Evolutionary conservation across 805 yeast species (phyloP), one percentile per base, ranked within the genome.

Genomic region (Pichia cephalocereana): DNA sequence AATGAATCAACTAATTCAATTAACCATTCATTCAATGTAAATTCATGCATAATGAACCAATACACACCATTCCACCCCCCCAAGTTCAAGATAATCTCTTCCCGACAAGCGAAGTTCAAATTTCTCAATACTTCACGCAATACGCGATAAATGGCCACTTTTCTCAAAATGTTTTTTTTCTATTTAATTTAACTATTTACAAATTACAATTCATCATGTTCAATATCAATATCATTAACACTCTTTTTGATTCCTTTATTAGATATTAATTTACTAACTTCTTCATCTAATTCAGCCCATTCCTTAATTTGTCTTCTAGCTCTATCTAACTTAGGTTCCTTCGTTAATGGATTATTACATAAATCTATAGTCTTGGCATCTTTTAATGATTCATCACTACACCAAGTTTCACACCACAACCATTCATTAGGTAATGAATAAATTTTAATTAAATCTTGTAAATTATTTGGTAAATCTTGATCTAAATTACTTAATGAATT

Each of bases 341-440:
- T 82, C 0, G 93, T 83, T 48, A 83, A 61, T 2, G 96, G 96
- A 57, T 88, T 86, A 62, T 84, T 84, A 66, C 96, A 87, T 52
- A 87, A 67, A 58, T 87, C 96, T 52, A 87, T 84, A 11, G 90
- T 83, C 61, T 80, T 84, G 3, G 96, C 96, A 0, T 68, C 66
- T 46, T 61, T 62, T 49, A 83, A 65, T 34, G 77, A 68, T 44
- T 74, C 83, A 53, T 81, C 86, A 31, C 80, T 72, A 63, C 96
- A 86, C 96, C 96, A 87, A 0, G 96, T 87, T 59, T 87, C 96
- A 66, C 95, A 88, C 96, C 96, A 88, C 38, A 86, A 68, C 95
- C 95, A 87, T 41, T 86, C 90, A 55, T 82, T 82, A 4, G 88
- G 86, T 41, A 87, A 68, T 9, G 93, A 82, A 57, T 70, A 76